Evolutionary conservation across 768 basidiomycete species (phyloP).

Genomic region (Amyloporia xantha): DNA sequence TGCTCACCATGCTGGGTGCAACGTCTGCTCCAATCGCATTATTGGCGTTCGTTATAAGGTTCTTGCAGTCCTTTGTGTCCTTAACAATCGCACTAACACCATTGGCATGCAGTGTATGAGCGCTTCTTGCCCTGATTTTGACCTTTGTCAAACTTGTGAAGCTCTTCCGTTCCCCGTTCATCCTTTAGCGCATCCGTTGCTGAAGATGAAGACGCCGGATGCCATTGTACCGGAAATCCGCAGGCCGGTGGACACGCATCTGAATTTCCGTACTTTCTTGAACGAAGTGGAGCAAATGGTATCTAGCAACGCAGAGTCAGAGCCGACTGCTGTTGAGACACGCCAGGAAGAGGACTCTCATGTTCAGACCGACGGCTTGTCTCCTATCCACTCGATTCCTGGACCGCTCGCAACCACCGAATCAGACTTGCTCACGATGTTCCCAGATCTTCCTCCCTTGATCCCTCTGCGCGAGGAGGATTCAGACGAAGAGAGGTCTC

Average conservation of each 20-base stretch:
- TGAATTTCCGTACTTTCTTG: background rate
- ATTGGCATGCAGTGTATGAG: constrained; percentile 68
- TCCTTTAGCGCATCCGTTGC: constrained; percentile 59
- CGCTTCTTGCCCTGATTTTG: constrained; percentile 69
- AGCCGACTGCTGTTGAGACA: too few relatives aligned
- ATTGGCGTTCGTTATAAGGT: constrained; percentile 71
- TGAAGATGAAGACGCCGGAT: constrained; percentile 61
- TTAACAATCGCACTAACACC: constrained; percentile 8
- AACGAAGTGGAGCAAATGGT: background rate
- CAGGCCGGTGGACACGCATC: background rate
- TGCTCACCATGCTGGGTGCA: constrained; percentile 54
- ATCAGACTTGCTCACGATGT: background rate
- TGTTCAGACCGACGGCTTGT: too few relatives aligned
- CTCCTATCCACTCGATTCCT: too few relatives aligned
- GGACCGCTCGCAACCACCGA: background rate
- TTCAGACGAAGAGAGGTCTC: background rate
- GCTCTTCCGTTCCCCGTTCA: constrained; percentile 74
- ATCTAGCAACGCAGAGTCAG: too few relatives aligned
- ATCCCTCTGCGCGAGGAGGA: background rate
- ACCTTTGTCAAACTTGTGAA: constrained; percentile 76
- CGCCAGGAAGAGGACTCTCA: too few relatives aligned
- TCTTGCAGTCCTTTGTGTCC: too few relatives aligned
- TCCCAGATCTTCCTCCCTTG: background rate
- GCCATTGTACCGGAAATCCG: constrained; percentile 35
- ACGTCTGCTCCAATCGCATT: constrained; percentile 53